Evolutionary conservation across 305 asterid species (phyloP), one percentile per base, ranked within the genome.

Genomic region (Fraxinus latifolia): DNA sequence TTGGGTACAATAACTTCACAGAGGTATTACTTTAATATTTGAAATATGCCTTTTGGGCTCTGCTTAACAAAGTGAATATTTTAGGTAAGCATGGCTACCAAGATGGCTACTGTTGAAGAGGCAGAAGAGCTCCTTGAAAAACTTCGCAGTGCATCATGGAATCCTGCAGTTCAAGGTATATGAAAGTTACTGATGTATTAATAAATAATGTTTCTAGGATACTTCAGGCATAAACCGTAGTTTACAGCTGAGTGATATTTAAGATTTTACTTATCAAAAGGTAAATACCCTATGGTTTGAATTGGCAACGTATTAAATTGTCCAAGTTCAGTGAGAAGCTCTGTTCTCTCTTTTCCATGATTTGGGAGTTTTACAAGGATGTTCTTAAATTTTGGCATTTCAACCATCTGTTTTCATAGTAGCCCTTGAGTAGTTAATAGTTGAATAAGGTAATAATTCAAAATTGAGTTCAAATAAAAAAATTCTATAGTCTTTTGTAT

Each of bases 231-330:
- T 33, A 9, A 29, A 14, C 37, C 77, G 5, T 79, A 67, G 78
- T 67, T 76, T 82, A 76, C 50, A 5, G 47, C 82, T 79, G 14
- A 75, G 79, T 72, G 80, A 55, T 78, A 62, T 15, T 79, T 75
- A 62, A 60, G 11, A 27, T 32, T 74, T 53, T 78, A 74, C 85
- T 53, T 27, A 23, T 27, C 53, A 37, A 74, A 23, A 5, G 33
- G 55, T 44, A 42, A 7, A 7, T 42, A 44, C 55, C 55, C 25
- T 8, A 44, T 44, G 14, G 55, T 8, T 44, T 44, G 55, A 44
- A 44, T 44, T 9, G 55, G 55, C 14, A 44, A 44, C 55, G 12
- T 44, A 44, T 44, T 5, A 9, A 11, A 44, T 44, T 44, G n/a
- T 44, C n/a, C 55, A 44, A 14, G 4, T 44, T 44, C n/a, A 44